A percentile compares a stretch with the other conserved stretches of the same genome.
Conservation (phyloP, 2,329 filamentous ascomycete species). For the Xylariomycetidae sp. region DNA sequence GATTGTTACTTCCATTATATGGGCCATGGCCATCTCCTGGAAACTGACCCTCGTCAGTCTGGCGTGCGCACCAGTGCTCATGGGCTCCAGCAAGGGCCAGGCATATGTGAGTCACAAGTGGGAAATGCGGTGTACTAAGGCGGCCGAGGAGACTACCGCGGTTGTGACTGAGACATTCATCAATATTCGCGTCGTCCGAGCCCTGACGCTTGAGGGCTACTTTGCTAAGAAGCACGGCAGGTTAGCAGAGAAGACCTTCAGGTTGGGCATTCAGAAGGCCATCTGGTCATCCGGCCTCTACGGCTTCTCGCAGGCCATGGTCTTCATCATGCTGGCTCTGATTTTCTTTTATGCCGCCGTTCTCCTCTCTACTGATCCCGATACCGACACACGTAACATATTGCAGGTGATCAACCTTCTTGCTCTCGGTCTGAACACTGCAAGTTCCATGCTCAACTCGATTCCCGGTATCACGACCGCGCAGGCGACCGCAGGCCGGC, state of each 20-base stretch:
- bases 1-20: constrained; percentile 62
- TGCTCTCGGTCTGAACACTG: constrained; percentile 75
- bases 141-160: constrained; percentile 53
- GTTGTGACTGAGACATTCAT: constrained; percentile 71
- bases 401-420: constrained; percentile 76
- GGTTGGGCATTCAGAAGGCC: constrained; percentile 61
- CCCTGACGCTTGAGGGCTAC: constrained; percentile 67
- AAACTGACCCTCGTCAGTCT: constrained; percentile 75
- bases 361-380: constrained; percentile 48
- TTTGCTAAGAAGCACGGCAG: constrained; percentile 61
- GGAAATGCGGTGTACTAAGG: constrained; percentile 65
- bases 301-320: constrained; percentile 70
- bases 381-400: constrained; percentile 51
- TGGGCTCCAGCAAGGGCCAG: constrained; percentile 61
- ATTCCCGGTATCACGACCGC: constrained; percentile 78
- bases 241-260: constrained; percentile 48
- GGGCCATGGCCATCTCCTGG: constrained; percentile 74
- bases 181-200: constrained; percentile 74
- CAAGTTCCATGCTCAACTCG: constrained; percentile 63
- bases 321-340: constrained; percentile 68
- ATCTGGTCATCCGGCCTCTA: constrained; percentile 65
- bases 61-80: constrained; percentile 62
- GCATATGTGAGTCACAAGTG: constrained; percentile 62
- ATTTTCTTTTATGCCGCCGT: constrained; percentile 79
- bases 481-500: constrained; percentile 64